Base-by-base conservation (phyloP, 257 asterid species). In the Nicotiana paniculata region DNA sequence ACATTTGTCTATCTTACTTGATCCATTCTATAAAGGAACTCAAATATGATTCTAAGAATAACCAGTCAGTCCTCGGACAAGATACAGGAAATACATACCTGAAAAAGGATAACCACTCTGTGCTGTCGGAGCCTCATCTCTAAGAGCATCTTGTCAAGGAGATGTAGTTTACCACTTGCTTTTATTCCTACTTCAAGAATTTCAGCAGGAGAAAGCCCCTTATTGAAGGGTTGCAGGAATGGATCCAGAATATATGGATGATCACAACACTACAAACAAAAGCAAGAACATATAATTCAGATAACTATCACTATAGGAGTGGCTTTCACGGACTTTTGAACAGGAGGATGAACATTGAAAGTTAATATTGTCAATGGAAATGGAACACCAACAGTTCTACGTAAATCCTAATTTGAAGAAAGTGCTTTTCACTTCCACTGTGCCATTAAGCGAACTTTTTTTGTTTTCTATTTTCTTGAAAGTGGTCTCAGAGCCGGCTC, bases 91-190 rank as follows among this genome's bases (percentile, higher is more conserved):
- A 30, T 37, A 64, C 53, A 65, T 88, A 94, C 99, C 99, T 96
- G 98, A 87, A 84, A 92, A 86, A 96, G 92, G 86, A 96, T 65
- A 67, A 96, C 86, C 55, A 91, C 97, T 85, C 84, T 88, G 81
- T 89, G 88, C 54, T 91, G 92, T 64, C 74, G 93, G 79, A 69
- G 46, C 86, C 85, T 87, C 62, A 90, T 85, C 88, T 92, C 97
- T 17, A 88, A 43, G 16, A 96, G 98, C 87, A 94, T 94, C 86
- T 51, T 72, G 82, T 94, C 92, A 82, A 96, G 95, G 85, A 92
- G 90, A 77, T 89, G 91, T 63, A 96, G 77, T 88, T 96, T 96
- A 79, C 97, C 99, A 88, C 98, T 90, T 75, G 95, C 94, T 89
- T 89, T 88, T 84, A 93, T 90, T 48, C 93, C 99, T 84, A 88